Base-by-base conservation (phyloP, 495 filamentous ascomycete genomes). In the Penicillium roqueforti region DNA sequence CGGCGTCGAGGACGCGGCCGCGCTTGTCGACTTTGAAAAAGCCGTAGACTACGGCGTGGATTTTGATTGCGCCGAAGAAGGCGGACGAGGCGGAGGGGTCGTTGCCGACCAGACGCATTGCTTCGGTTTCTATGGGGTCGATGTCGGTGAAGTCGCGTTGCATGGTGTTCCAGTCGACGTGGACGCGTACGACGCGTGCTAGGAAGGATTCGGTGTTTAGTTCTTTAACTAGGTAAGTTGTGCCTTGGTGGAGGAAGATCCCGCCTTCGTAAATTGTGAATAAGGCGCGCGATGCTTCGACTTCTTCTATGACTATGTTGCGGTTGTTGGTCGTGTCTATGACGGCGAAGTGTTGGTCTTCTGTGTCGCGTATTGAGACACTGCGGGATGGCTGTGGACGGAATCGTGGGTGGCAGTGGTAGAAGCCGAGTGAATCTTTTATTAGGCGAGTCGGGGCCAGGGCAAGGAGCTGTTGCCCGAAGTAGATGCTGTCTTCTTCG, bases 261-360 rank as follows among this genome's bases (percentile, higher is more conserved):
- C 89, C 93, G 25, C 95, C 93, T 75, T 97, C 92, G 66, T 97
- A 97, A 58, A 97, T 83, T 37, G 91, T 95, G 72, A 97, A 97
- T 70, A 91, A 91, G 2, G 95, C 93, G 16, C 95, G 85, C 6
- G 90, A 93, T 14, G 91, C 90, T 67, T 97, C 93, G n/a, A 97
- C 80, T 68, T 96, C 90, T 76, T 99, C 93, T 4, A 99, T 80
- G 5, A 99, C 85, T 3, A 85, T 67, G 68, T 97, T 97, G 34
- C 82, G 83, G 45, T 83, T 81, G 56, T 92, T 80, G 0, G 88
- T 95, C 34, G 83, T 87, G 76, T 98, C 91, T 51, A 98, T 81
- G 49, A 98, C 89, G 51, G 92, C 91, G 63, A 96, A 96, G 61
- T 96, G 88, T 9, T 87, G 83, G 50, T 97, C 91, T 72, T 95